Conservation (phyloP, 208 protist species). For the Wallacemonas sp. region DNA sequence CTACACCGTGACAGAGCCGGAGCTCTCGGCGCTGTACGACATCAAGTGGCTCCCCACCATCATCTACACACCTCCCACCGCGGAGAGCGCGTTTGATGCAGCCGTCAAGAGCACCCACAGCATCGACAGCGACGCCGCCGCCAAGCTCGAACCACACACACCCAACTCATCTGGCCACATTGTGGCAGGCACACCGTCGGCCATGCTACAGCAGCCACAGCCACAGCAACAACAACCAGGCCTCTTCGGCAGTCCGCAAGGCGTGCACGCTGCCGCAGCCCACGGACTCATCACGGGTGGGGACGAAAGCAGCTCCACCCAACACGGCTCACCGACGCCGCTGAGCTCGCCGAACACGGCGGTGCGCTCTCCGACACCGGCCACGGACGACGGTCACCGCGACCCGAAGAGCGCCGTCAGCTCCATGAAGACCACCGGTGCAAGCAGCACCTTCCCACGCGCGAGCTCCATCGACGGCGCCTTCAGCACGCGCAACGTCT, state of each 20-base stretch:
- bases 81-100: slow-evolving; percentile 8
- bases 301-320: no score
- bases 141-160: not conserved
- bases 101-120: not conserved
- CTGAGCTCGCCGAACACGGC: not conserved
- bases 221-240: no score
- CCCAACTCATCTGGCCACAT: no score
- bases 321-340: not conserved
- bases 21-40: slow-evolving; percentile 74
- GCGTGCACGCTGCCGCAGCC: no score
- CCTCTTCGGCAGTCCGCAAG: no score
- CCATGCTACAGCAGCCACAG: no score
- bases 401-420: not conserved
- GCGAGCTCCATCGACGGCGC: not conserved
- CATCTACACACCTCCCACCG: slow-evolving; percentile 61
- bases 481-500: slow-evolving; percentile 1
- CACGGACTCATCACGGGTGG: no score
- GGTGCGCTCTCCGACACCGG: not conserved
- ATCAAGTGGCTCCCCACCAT: slow-evolving; percentile 86
- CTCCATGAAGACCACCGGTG: not conserved
- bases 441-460: not conserved
- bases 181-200: no score
- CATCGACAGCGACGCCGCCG: not conserved
- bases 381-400: not conserved
- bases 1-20: slow-evolving; percentile 79